Evolutionary conservation across 371 early-diverging fungal genomes (phyloP).

Genomic region (Phascolomyces articulosus): DNA sequence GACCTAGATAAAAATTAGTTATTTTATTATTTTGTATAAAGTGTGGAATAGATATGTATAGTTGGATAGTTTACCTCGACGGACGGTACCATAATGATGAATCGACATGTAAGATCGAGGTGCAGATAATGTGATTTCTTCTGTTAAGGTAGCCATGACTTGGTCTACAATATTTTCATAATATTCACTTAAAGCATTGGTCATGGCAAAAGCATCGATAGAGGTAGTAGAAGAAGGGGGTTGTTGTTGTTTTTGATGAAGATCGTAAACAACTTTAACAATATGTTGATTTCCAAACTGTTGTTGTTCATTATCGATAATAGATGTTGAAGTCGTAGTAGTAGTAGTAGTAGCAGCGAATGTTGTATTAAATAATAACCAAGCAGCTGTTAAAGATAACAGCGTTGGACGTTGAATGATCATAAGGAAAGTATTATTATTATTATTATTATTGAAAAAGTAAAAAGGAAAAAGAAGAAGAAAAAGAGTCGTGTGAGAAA

Average conservation of each 20-base stretch:
- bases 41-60: too few species aligned
- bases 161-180: conserved; percentile 52
- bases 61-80: conserved; percentile 2
- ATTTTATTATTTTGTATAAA: too few species aligned
- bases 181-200: conserved; percentile 32
- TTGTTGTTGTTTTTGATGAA: background rate
- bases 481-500: background rate
- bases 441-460: background rate
- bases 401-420: conserved; percentile 1
- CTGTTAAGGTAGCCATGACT: conserved; percentile 36
- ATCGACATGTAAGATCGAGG: conserved; percentile 29
- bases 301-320: background rate
- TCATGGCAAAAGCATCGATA: conserved; percentile 12
- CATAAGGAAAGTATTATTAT: background rate
- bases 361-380: background rate
- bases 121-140: conserved; percentile 30
- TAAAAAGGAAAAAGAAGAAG: conserved; percentile 2
- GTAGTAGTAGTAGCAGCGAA: background rate
- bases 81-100: conserved; percentile 8
- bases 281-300: background rate
- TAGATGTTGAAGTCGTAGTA: background rate
- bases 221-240: background rate
- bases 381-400: background rate
- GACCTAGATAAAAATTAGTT: conserved; percentile 1
- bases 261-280: background rate